phyloP scores from a whole-genome alignment of 495 filamentous ascomycete genomes.

The Viridothelium virens region DNA sequence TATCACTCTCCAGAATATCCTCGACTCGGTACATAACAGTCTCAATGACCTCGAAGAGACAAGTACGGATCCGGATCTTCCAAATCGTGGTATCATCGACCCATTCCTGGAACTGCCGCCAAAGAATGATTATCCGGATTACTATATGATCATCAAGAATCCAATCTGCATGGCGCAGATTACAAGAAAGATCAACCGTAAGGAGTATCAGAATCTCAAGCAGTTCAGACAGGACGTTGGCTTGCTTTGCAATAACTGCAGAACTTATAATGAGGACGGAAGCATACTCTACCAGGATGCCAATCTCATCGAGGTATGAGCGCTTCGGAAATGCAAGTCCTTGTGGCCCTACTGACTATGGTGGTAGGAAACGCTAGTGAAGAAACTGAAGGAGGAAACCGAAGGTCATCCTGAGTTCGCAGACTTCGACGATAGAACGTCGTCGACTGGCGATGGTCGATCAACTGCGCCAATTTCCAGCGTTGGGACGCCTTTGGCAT shows the following conservation, averaged over 20 bases:
- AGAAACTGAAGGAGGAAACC: constrained; percentile 63
- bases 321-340: constrained; percentile 17
- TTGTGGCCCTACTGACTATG: not conserved
- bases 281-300: constrained; percentile 88
- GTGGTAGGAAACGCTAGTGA: constrained; percentile 46
- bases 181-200: constrained; percentile 84
- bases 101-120: constrained; percentile 88
- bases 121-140: constrained; percentile 82
- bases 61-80: constrained; percentile 52
- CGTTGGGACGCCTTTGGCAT: constrained; percentile 61
- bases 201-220: constrained; percentile 73
- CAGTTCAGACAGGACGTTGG: constrained; percentile 77
- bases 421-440: constrained; percentile 55
- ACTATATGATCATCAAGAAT: constrained; percentile 83
- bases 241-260: constrained; percentile 78
- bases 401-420: constrained; percentile 62
- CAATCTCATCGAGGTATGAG: constrained; percentile 78
- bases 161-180: constrained; percentile 94
- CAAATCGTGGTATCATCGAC: constrained; percentile 73
- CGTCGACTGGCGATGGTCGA: constrained; percentile 48
- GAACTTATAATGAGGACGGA: constrained; percentile 91
- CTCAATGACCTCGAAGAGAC: constrained; percentile 67
- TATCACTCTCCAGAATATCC: constrained; percentile 60
- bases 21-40: constrained; percentile 65
- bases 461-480: constrained; percentile 60